These are phyloP conservation scores for Strobilomyces dryophilus DNA, from an alignment of 768 basidiomycete genomes.

Conservation along the genomic window DNA sequence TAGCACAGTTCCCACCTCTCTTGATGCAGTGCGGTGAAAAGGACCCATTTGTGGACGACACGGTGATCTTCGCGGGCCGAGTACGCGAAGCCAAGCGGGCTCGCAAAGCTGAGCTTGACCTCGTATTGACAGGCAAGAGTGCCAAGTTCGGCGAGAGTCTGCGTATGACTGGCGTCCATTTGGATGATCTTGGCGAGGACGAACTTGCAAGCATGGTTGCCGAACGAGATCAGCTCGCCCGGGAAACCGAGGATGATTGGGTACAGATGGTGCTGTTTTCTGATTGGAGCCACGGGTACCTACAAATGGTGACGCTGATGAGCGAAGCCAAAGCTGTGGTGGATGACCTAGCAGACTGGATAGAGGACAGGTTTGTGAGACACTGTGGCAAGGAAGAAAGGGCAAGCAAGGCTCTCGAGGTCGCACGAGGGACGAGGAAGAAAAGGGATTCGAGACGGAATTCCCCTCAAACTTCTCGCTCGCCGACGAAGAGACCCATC, in stretches of 20 bases:
- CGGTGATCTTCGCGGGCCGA: conserved; percentile 92
- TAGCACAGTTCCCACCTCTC: conserved; percentile 92
- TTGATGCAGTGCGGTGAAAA: conserved; percentile 96
- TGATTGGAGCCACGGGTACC: conserved; percentile 96
- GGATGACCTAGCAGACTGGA: conserved; percentile 87
- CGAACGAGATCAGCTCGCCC: conserved; percentile 56
- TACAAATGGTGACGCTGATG: conserved; percentile 92
- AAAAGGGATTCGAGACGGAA: conserved; percentile 22
- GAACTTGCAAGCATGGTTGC: conserved; percentile 42
- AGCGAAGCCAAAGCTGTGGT: conserved; percentile 75
- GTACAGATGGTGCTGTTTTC: conserved; percentile 90
- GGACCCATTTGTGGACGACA: conserved; percentile 95
- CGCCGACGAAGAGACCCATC: conserved; percentile 21
- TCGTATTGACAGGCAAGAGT: conserved; percentile 56
- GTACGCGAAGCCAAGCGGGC: conserved; percentile 92
- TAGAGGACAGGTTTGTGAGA: conserved; percentile 65
- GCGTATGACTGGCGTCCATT: conserved; percentile 52
- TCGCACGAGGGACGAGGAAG: conserved; percentile 19
- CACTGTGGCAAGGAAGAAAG: conserved; percentile 29
- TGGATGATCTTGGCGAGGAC: conserved; percentile 24
- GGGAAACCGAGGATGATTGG: conserved; percentile 90
- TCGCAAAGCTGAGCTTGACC: conserved; percentile 68
- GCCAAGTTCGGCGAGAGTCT: conserved; percentile 58
- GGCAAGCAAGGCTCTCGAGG: conserved; percentile 16
- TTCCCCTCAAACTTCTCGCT: conserved; percentile 19